Evolutionary conservation across 2,329 filamentous ascomycete genomes (phyloP), one percentile per base, ranked within the genome.

Genomic region (Coniochaeta sp.): DNA sequence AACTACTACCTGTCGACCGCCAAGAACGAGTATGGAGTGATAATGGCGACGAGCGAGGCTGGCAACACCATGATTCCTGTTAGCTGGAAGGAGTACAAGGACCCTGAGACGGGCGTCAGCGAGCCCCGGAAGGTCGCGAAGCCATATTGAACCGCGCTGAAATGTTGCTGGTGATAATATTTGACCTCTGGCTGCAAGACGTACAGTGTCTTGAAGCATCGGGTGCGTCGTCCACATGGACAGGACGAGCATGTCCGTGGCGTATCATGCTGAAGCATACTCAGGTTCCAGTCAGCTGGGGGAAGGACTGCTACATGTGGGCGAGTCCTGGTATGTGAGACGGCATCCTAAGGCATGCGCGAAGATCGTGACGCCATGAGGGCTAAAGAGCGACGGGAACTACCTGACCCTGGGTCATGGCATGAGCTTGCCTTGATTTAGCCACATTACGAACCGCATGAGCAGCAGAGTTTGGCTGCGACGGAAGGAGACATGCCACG

Each of bases 1-100:
- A 96, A 91, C 69, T 99, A 98, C 73, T 99, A 97, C 73, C 82
- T 96, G n/a, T 90, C 88, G 28, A 99, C 95, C 1, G 91, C 92
- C 30, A 86, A 86, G 66, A 98, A 99, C 74, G 90, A 96, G 71
- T 80, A 96, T 44, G 95, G 95, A 2, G 93, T 98, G 61, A 90
- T 99, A 42, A 90, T 98, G 86, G 95, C 93, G 10, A 88, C 85
- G 66, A 96, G 91, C 71, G 91, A 96, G 72, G 84, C 83, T 2
- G 93, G 93, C 1, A 93, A 96, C 74, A 84, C 89, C 67, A 96
- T 98, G 92, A 89, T 89, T 68, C 93, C 95, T 1, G 84, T 96
- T 59, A 96, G 88, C 74, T 99, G 95, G 95, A 96, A 89, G 77
- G 93, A 98, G 76, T 96, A 96, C 77, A 84, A 85, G 70, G 93